Percentiles rank a stretch among this genome's conserved stretches.
phyloP scores from a whole-genome alignment of 352 stramenopile genomes.

The Globisporangium emineosum region DNA sequence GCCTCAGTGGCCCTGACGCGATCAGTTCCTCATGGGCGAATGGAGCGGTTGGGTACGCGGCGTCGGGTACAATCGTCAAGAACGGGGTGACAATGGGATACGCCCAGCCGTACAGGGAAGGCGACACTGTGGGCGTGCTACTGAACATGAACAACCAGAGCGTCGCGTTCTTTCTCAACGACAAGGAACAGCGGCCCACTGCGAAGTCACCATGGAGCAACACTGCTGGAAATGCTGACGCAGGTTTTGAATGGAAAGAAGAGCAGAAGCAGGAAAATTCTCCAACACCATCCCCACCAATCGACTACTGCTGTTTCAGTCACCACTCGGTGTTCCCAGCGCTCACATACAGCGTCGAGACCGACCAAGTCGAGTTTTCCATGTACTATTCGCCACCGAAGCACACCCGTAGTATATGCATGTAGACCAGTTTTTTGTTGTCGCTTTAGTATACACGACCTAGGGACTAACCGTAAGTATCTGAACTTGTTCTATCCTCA shows the following conservation, averaged over 20 bases:
- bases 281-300: not conserved
- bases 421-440: too few relatives aligned
- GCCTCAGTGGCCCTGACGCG: not conserved
- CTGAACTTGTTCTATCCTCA: too few relatives aligned
- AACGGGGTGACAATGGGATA: not conserved
- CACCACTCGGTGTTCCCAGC: conserved; percentile 4
- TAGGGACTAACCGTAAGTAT: too few relatives aligned
- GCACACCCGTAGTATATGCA: not conserved
- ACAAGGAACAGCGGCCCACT: not conserved
- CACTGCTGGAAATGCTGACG: not conserved
- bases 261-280: not conserved
- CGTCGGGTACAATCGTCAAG: not conserved
- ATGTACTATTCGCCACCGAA: not conserved
- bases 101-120: not conserved
- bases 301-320: not conserved
- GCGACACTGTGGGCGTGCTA: conserved; percentile 7
- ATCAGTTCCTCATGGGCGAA: not conserved
- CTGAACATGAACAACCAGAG: conserved; percentile 1
- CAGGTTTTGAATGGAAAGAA: not conserved
- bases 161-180: conserved; percentile 4
- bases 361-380: not conserved
- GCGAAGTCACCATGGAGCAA: not conserved
- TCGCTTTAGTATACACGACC: too few relatives aligned
- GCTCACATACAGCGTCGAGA: conserved; percentile 7
- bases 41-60: conserved; percentile 1